A percentile compares a stretch with the other conserved stretches of the same genome.
These are phyloP conservation scores for Fragaria iinumae DNA, from an alignment of 306 rosid genomes.

Conservation along the genomic window DNA sequence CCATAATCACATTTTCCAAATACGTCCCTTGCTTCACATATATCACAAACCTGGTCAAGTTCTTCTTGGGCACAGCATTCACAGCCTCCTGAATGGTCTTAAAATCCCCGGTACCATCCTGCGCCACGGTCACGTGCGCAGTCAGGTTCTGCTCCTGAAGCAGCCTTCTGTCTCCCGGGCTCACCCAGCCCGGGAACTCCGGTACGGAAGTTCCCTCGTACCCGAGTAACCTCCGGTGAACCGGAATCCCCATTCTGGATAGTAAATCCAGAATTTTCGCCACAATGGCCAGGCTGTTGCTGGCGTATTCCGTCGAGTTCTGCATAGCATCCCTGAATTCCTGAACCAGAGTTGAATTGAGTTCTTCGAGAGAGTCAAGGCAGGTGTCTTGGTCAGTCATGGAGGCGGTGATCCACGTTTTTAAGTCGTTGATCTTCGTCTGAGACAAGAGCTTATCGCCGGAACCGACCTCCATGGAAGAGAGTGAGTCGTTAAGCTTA, in stretches of 20 bases:
- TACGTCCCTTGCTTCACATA: slow-evolving; percentile 74
- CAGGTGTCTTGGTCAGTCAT: slow-evolving; percentile 84
- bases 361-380: slow-evolving; percentile 57
- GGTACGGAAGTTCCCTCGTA: neutral
- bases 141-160: slow-evolving; percentile 30
- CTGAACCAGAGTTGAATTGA: slow-evolving; percentile 43
- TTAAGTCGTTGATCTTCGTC: slow-evolving; percentile 38
- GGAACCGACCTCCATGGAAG: slow-evolving; percentile 29
- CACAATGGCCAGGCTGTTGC: slow-evolving; percentile 87
- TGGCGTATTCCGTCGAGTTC: slow-evolving; percentile 69
- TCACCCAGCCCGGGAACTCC: slow-evolving; percentile 69
- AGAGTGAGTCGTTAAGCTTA: slow-evolving; percentile 59
- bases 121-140: slow-evolving; percentile 54
- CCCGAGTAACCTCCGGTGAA: slow-evolving; percentile 59
- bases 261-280: slow-evolving; percentile 44
- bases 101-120: slow-evolving; percentile 62
- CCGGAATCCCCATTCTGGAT: slow-evolving; percentile 39
- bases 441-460: slow-evolving; percentile 32
- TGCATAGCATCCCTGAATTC: slow-evolving; percentile 32
- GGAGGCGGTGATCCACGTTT: slow-evolving; percentile 75
- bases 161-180: slow-evolving; percentile 63
- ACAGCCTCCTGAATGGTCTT: slow-evolving; percentile 54
- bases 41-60: slow-evolving; percentile 47
- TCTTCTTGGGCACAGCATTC: slow-evolving; percentile 57
- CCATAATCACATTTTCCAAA: slow-evolving; percentile 65